Percentiles rank a stretch among this genome's conserved stretches.
Evolutionary conservation across 2,329 filamentous ascomycete genomes (phyloP).

Genomic region (Juglanconis juglandina): DNA sequence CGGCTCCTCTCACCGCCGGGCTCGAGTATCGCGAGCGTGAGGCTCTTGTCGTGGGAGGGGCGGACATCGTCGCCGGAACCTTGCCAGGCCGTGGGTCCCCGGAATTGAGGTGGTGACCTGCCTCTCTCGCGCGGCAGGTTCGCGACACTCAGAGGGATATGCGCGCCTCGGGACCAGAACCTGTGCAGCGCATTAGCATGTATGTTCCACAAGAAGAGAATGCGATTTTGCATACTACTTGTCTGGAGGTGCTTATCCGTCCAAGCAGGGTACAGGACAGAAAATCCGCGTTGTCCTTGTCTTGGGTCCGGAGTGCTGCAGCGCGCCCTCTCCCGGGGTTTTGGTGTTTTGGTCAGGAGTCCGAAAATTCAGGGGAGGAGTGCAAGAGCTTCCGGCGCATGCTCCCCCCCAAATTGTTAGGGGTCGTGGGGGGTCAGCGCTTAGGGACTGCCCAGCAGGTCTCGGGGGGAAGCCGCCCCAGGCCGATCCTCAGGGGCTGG

Average conservation of each 20-base stretch:
- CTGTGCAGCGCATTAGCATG: slow-evolving; percentile 5
- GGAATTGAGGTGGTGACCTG: slow-evolving; percentile 11
- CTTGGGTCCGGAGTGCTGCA: neutral
- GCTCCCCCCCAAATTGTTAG: neutral
- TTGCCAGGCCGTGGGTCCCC: slow-evolving; percentile 21
- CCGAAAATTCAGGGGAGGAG: neutral
- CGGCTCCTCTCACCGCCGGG: slow-evolving; percentile 30
- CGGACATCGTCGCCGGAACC: slow-evolving; percentile 18
- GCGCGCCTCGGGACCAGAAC: neutral
- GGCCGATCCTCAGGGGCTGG: neutral
- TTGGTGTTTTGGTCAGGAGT: neutral
- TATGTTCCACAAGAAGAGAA: neutral
- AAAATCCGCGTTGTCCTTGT: neutral
- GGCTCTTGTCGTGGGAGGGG: slow-evolving; percentile 41
- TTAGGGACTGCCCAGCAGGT: neutral
- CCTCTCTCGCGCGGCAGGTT: neutral
- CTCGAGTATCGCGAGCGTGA: slow-evolving; percentile 57
- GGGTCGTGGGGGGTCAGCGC: neutral
- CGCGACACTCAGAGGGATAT: neutral
- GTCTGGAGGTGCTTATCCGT: neutral
- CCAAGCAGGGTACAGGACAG: neutral
- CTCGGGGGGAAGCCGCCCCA: neutral
- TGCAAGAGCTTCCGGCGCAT: neutral
- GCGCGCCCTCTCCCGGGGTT: neutral
- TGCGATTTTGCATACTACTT: neutral